phyloP scores from a whole-genome alignment of 371 early-diverging fungal genomes.

The Mortierella sp. region DNA sequence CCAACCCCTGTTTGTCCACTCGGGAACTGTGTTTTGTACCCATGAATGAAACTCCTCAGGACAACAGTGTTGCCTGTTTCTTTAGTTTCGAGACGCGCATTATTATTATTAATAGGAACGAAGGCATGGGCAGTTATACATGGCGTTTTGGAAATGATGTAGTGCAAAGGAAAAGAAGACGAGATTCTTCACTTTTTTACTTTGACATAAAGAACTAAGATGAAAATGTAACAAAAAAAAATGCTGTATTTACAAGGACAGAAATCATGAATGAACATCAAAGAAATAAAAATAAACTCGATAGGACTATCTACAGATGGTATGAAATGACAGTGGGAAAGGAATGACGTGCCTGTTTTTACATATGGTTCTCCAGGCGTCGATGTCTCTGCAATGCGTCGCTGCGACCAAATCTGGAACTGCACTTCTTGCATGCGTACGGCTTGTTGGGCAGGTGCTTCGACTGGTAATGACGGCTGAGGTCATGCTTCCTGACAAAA shows the following conservation, averaged over 20 bases:
- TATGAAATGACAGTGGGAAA: not conserved
- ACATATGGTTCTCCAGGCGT: slow-evolving; percentile 46
- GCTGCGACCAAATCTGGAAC: slow-evolving; percentile 46
- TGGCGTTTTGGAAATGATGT: no score
- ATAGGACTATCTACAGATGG: slow-evolving; percentile 2
- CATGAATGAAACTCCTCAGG: no score
- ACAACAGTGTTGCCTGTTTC: no score
- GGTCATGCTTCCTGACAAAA: slow-evolving; percentile 82
- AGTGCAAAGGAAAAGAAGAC: no score
- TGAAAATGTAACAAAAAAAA: no score
- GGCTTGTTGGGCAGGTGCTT: slow-evolving; percentile 55
- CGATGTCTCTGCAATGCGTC: slow-evolving; percentile 51
- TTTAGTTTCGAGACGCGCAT: no score
- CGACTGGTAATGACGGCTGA: slow-evolving; percentile 77
- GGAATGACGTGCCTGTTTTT: not conserved
- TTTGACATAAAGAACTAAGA: no score
- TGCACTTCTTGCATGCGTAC: slow-evolving; percentile 47
- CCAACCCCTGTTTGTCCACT: no score
- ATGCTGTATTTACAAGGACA: not conserved
- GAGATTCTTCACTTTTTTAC: no score
- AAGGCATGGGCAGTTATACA: no score
- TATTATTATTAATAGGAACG: no score
- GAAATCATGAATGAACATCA: slow-evolving; percentile 4
- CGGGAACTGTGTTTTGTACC: no score
- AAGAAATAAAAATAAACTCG: not conserved